Conservation (phyloP, 2,329 filamentous ascomycete genomes). For the Hortaea sp. region DNA sequence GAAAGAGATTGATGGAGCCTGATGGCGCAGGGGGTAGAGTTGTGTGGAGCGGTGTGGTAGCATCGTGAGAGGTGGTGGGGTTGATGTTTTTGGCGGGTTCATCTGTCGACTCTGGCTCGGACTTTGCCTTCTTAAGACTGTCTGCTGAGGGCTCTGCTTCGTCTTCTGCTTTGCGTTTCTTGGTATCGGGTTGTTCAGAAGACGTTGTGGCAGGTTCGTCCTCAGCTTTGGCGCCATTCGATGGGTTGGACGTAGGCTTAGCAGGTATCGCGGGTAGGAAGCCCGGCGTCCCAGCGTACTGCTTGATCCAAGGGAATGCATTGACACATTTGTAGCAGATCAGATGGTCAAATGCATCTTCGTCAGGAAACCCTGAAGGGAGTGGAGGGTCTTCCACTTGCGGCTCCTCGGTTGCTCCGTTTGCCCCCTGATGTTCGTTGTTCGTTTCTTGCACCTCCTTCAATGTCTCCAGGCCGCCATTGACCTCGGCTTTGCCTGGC, state of each 20-base stretch:
- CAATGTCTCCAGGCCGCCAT: slow-evolving; percentile 15
- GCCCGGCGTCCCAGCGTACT: slow-evolving; percentile 67
- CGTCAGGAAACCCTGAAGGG: slow-evolving; percentile 76
- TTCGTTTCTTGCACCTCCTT: slow-evolving; percentile 19
- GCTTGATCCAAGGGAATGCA: slow-evolving; percentile 82
- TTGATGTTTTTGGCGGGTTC: neutral
- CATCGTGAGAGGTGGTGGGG: neutral
- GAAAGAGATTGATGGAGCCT: slow-evolving; percentile 68
- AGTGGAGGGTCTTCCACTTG: slow-evolving; percentile 48
- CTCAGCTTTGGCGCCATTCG: neutral
- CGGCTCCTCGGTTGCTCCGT: slow-evolving; percentile 29
- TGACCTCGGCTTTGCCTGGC: slow-evolving; percentile 11
- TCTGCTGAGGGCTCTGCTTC: slow-evolving; percentile 16
- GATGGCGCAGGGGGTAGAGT: slow-evolving; percentile 47
- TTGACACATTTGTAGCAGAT: slow-evolving; percentile 92
- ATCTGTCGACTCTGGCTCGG: slow-evolving; percentile 2
- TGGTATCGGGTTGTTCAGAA: neutral
- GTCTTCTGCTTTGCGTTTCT: slow-evolving; percentile 40
- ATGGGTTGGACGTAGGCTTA: neutral
- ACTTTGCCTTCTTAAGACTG: slow-evolving; percentile 18
- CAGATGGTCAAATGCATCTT: slow-evolving; percentile 82
- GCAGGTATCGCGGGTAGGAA: slow-evolving; percentile 65
- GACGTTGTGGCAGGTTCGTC: neutral
- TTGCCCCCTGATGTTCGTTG: neutral
- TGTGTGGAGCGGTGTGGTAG: slow-evolving; percentile 14